Conservation (phyloP, 2,329 filamentous ascomycete genomes). For the Xylariaceae sp. region DNA sequence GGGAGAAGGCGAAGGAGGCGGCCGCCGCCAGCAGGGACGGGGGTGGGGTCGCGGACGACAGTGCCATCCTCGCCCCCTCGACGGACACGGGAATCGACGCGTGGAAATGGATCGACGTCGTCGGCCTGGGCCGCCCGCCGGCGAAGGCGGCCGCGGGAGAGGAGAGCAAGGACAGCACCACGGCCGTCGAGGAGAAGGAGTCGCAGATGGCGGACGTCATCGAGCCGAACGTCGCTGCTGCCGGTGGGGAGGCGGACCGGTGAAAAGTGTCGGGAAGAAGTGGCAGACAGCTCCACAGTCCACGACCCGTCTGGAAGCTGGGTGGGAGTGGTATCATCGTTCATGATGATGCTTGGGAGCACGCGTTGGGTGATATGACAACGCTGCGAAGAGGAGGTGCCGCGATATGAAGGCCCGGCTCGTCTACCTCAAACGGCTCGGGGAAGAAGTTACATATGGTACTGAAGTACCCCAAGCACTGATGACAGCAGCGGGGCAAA, state of each 20-base stretch:
- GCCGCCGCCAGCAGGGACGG: conserved; percentile 12
- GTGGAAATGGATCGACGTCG: conserved; percentile 47
- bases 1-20: conserved; percentile 27
- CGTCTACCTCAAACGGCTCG: too few species aligned
- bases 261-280: too few species aligned
- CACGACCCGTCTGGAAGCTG: too few species aligned
- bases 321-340: too few species aligned
- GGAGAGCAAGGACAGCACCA: conserved; percentile 9
- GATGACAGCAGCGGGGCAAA: too few species aligned
- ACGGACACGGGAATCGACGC: conserved; percentile 31
- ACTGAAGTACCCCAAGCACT: too few species aligned
- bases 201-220: conserved; percentile 28
- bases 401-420: too few species aligned
- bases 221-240: conserved; percentile 18
- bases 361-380: too few species aligned
- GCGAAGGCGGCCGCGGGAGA: conserved; percentile 10
- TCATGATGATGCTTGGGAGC: too few species aligned
- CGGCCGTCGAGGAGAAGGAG: conserved; percentile 20
- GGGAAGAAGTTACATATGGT: too few species aligned
- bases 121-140: conserved; percentile 36
- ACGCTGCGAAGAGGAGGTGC: too few species aligned
- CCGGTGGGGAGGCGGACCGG: conserved; percentile 2
- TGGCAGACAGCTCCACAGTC: too few species aligned
- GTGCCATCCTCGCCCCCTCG: conserved; percentile 41
- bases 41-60: conserved; percentile 35